A percentile compares a stretch with the other conserved stretches of the same genome.
Evolutionary conservation across 2,329 filamentous ascomycete genomes (phyloP).

Genomic region (Microsporum ferrugineum): DNA sequence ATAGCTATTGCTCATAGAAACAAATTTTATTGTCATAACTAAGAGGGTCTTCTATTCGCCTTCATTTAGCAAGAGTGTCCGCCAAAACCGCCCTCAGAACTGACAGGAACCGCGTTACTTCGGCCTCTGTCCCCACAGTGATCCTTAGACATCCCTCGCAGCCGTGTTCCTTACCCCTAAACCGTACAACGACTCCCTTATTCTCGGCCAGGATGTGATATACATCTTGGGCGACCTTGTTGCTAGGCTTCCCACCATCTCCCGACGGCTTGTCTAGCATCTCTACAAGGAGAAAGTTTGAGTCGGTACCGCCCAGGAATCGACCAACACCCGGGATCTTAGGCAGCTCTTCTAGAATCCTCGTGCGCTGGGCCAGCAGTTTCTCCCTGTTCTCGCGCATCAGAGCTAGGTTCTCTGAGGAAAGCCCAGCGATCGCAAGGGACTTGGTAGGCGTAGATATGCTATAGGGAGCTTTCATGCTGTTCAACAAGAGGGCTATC

Average conservation of each 20-base stretch:
- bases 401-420: slow-evolving; percentile 52
- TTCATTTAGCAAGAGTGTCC: slow-evolving; percentile 30
- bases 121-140: slow-evolving; percentile 79
- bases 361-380: slow-evolving; percentile 65
- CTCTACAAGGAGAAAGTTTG: slow-evolving; percentile 87
- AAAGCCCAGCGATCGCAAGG: slow-evolving; percentile 63
- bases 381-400: slow-evolving; percentile 61
- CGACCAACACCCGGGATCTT: slow-evolving; percentile 65
- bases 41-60: background rate
- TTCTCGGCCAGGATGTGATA: slow-evolving; percentile 79
- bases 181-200: slow-evolving; percentile 82
- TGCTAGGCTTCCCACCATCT: slow-evolving; percentile 61
- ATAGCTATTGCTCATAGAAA: background rate
- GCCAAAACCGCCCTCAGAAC: slow-evolving; percentile 49
- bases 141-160: slow-evolving; percentile 82
- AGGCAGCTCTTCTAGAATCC: slow-evolving; percentile 62
- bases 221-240: slow-evolving; percentile 61
- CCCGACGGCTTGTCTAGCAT: slow-evolving; percentile 54
- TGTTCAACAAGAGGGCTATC: slow-evolving; percentile 74
- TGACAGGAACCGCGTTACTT: slow-evolving; percentile 66
- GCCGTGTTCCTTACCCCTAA: slow-evolving; percentile 82
- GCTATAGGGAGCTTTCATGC: slow-evolving; percentile 92
- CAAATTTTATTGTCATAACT: background rate
- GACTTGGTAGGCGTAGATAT: slow-evolving; percentile 78
- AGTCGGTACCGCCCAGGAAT: slow-evolving; percentile 65